Evolutionary conservation across 495 filamentous ascomycete genomes (phyloP), one percentile per base, ranked within the genome.

Genomic region (Sporormia fimetaria): DNA sequence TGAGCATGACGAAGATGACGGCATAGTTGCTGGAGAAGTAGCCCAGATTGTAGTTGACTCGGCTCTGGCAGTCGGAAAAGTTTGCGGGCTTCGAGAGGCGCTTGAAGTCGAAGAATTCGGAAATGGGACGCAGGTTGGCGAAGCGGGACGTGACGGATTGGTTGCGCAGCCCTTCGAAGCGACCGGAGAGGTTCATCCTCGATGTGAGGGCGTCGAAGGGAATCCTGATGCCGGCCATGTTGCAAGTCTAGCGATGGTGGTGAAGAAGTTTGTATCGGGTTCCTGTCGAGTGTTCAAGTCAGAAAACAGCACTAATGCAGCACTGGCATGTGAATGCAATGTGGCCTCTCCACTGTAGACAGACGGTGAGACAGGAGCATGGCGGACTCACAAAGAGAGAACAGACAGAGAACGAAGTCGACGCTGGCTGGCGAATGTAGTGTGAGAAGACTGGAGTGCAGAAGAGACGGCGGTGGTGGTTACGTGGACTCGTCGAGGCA

Each of bases 1-100:
- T 81, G 49, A 98, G 78, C 76, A 96, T 92, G 41, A 79, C 69
- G 63, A 95, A 93, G 42, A 98, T 75, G 44, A 80, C 79, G 50
- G 80, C 81, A 74, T 98, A 98, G 67, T 98, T 98, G 81, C 85
- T 95, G 40, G 86, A 88, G 70, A 94, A 98, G 68, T 95, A 81
- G 58, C 79, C 74, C 38, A 98, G 68, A 60, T 98, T 98, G 79
- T 94, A 98, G 67, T 93, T 94, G 60, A 94, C 79, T 39, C 90
- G 77, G 63, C 81, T 88, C 63, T 98, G 90, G 40, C 83, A 74
- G 57, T 96, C 90, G 52, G 64, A 74, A 52, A 96, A 94, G 63
- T 87, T 88, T 50, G 69, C 73, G 3, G 90, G 92, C 67, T 95
- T 96, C 32, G 84, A 94, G 8, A 98, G 50, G 21, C 88, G 81